Percentiles rank a stretch among this genome's conserved stretches.
phyloP scores from a whole-genome alignment of 305 asterid genomes.

The Nicotiana rustica region DNA sequence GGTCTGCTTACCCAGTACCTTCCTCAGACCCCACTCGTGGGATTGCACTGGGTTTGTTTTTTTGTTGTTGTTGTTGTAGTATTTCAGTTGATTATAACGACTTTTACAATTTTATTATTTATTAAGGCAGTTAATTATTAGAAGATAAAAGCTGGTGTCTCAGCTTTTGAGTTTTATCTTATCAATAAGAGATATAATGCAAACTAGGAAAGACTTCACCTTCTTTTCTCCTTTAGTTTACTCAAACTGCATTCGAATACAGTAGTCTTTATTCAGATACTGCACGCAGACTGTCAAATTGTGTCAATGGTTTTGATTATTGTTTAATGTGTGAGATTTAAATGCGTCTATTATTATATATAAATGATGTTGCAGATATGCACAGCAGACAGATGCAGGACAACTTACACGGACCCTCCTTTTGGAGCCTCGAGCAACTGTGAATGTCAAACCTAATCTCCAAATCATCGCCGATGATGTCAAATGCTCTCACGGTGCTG shows the following conservation, averaged over 20 bases:
- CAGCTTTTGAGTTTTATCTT: neutral
- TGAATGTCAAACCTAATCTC: conserved; percentile 90
- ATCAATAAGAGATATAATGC: neutral
- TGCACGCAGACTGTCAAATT: neutral
- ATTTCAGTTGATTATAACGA: neutral
- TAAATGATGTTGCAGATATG: conserved; percentile 55
- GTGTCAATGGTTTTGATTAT: neutral
- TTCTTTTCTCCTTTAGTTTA: neutral
- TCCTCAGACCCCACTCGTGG: too few relatives aligned
- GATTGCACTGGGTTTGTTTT: too few relatives aligned
- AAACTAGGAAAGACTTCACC: neutral
- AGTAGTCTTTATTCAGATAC: neutral
- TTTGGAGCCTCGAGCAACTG: conserved; percentile 85
- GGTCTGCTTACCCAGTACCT: too few relatives aligned
- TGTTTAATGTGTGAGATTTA: neutral
- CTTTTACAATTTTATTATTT: too few relatives aligned
- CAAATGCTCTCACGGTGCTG: conserved; percentile 96
- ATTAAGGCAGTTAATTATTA: too few relatives aligned
- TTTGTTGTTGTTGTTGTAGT: too few relatives aligned
- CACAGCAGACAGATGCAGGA: conserved; percentile 98
- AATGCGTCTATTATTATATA: neutral
- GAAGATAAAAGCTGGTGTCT: neutral
- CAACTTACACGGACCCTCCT: conserved; percentile 91
- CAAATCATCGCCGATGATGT: conserved; percentile 95
- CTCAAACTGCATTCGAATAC: neutral